Conservation (phyloP, 2,329 filamentous ascomycete genomes). For the Phyllosticta citriasiana region DNA sequence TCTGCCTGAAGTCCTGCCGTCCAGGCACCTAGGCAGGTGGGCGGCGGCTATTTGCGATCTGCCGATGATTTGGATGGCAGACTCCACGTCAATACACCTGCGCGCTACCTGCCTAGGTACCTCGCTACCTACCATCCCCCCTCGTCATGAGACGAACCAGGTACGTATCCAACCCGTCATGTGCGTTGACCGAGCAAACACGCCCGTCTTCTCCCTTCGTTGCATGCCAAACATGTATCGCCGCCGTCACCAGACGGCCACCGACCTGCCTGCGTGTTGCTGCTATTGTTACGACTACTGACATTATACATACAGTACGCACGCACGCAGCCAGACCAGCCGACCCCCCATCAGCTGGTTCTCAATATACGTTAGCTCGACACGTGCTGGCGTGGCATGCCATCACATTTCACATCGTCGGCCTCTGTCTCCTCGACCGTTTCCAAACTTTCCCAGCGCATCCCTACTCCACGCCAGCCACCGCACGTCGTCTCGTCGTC, state of each 20-base stretch:
- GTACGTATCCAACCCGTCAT: background rate
- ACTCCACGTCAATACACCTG: background rate
- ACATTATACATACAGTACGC: background rate
- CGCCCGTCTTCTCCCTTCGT: background rate
- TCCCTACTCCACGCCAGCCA: background rate
- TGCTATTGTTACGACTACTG: background rate
- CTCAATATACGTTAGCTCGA: background rate
- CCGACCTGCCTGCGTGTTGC: background rate
- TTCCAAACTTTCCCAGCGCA: background rate
- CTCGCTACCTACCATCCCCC: background rate
- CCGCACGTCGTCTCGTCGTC: background rate
- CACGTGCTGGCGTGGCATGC: background rate
- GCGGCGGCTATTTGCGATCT: background rate
- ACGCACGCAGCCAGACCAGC: background rate
- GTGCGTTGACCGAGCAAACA: background rate
- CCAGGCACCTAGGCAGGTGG: background rate
- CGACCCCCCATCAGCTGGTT: background rate
- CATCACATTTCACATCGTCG: too few species aligned
- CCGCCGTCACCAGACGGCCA: background rate
- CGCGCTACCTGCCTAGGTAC: background rate
- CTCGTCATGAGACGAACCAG: background rate
- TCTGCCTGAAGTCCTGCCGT: background rate
- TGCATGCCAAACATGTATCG: background rate
- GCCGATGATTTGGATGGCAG: background rate
- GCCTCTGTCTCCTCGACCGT: too few species aligned